Evolutionary conservation across 2,329 filamentous ascomycete species (phyloP).

Genomic region (Septoria linicola): DNA sequence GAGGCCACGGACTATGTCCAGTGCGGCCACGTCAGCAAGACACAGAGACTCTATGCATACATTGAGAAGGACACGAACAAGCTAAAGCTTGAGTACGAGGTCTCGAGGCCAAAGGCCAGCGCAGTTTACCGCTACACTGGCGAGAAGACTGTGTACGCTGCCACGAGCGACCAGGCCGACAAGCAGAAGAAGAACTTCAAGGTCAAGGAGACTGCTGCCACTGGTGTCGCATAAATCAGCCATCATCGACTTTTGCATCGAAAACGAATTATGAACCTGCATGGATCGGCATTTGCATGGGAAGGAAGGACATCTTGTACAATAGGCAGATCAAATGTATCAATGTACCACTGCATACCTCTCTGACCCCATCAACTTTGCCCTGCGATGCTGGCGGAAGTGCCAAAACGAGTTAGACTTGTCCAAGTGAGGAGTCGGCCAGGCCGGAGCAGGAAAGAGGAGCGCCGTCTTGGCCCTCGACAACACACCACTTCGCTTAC

Average conservation of each 20-base stretch:
- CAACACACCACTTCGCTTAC: too few species aligned
- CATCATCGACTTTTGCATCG: too few species aligned
- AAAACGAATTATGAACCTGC: background rate
- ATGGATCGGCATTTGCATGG: background rate
- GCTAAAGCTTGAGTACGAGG: constrained; percentile 27
- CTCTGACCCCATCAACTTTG: too few species aligned
- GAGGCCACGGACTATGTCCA: constrained; percentile 27
- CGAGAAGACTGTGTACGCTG: constrained; percentile 27
- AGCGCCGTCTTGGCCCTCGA: too few species aligned
- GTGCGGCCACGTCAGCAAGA: constrained; percentile 24
- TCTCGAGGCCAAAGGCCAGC: constrained; percentile 4
- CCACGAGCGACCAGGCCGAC: constrained; percentile 23
- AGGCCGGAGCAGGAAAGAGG: too few species aligned
- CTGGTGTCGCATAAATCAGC: constrained; percentile 17
- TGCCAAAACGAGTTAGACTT: too few species aligned
- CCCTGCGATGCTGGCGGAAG: too few species aligned
- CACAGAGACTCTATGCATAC: constrained; percentile 23
- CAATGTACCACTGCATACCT: too few species aligned
- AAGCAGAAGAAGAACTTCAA: constrained; percentile 23
- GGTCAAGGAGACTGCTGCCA: constrained; percentile 22
- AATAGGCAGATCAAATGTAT: too few species aligned
- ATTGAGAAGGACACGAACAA: constrained; percentile 25
- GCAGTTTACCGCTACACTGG: constrained; percentile 23
- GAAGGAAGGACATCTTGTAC: too few species aligned
- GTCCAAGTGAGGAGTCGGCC: too few species aligned